Conservation (phyloP, 1,284 basidiomycete genomes). For the Cryptococcus maquisensis region DNA sequence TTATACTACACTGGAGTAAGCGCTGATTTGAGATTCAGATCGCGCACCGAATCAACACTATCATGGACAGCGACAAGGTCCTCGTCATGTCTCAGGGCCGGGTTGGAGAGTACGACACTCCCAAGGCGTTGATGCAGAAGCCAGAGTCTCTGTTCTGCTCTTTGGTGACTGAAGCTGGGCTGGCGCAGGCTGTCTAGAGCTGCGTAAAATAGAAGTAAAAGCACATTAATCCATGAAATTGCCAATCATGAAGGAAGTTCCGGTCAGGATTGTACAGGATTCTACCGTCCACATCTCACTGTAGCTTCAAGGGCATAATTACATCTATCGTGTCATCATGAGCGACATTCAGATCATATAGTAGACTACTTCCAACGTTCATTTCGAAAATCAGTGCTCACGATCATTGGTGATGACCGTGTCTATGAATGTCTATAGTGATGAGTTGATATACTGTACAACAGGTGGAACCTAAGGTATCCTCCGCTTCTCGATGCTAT, state of each 20-base stretch:
- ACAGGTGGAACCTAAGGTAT: neutral
- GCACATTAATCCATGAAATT: no score
- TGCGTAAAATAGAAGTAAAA: no score
- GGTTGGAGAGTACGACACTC: constrained; percentile 70
- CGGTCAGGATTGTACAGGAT: no score
- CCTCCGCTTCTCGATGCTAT: neutral
- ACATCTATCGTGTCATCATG: no score
- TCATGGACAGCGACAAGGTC: constrained; percentile 78
- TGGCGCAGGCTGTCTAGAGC: constrained; percentile 7
- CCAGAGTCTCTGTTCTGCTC: constrained; percentile 22
- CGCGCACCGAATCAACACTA: constrained; percentile 79
- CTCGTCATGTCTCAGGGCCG: constrained; percentile 75
- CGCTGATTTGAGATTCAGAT: constrained; percentile 46
- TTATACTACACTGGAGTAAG: no score
- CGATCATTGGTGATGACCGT: no score
- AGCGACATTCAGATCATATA: no score
- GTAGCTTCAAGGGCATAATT: no score
- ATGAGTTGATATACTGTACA: neutral
- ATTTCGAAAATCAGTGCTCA: no score
- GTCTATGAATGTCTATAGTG: neutral
- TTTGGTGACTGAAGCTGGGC: constrained; percentile 28
- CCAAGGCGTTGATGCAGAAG: constrained; percentile 58
- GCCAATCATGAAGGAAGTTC: no score
- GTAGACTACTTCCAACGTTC: no score
- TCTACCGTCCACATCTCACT: no score